Evolutionary conservation across 805 yeast species (phyloP).

Genomic region (Peterozyma xylosa): DNA sequence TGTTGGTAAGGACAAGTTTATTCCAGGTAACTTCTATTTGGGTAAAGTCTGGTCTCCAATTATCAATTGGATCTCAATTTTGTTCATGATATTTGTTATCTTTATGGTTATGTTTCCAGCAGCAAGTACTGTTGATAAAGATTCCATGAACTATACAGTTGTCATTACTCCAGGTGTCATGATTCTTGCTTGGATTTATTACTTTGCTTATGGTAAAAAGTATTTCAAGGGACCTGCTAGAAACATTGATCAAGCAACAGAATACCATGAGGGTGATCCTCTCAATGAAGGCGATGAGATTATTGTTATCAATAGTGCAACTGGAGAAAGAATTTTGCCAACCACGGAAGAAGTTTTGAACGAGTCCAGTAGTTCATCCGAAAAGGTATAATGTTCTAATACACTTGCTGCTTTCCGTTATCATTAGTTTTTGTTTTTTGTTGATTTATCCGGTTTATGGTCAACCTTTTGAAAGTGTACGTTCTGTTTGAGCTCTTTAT

Average conservation of each 20-base stretch:
- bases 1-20: slow-evolving; percentile 39
- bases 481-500: too few relatives aligned
- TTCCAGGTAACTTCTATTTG: slow-evolving; percentile 61
- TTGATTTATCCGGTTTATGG: too few relatives aligned
- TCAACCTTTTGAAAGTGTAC: too few relatives aligned
- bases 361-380: too few relatives aligned
- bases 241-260: slow-evolving; percentile 1
- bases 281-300: slow-evolving; percentile 5
- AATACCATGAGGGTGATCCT: slow-evolving; percentile 4
- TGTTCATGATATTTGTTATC: slow-evolving; percentile 46
- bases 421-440: too few relatives aligned
- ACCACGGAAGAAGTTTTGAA: too few relatives aligned
- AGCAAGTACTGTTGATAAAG: slow-evolving; percentile 26
- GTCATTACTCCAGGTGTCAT: slow-evolving; percentile 58
- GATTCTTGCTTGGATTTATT: slow-evolving; percentile 46
- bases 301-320: slow-evolving; percentile 6
- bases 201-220: slow-evolving; percentile 42
- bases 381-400: too few relatives aligned
- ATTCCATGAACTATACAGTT: slow-evolving; percentile 62
- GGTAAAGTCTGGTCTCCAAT: slow-evolving; percentile 41
- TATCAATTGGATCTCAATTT: slow-evolving; percentile 37
- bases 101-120: slow-evolving; percentile 59
- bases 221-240: slow-evolving; percentile 48
- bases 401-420: too few relatives aligned
- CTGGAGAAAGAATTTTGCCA: slow-evolving; percentile 4